These are phyloP conservation scores for Neonothopanus nambi DNA, from an alignment of 1,284 basidiomycete genomes.

Conservation along the genomic window DNA sequence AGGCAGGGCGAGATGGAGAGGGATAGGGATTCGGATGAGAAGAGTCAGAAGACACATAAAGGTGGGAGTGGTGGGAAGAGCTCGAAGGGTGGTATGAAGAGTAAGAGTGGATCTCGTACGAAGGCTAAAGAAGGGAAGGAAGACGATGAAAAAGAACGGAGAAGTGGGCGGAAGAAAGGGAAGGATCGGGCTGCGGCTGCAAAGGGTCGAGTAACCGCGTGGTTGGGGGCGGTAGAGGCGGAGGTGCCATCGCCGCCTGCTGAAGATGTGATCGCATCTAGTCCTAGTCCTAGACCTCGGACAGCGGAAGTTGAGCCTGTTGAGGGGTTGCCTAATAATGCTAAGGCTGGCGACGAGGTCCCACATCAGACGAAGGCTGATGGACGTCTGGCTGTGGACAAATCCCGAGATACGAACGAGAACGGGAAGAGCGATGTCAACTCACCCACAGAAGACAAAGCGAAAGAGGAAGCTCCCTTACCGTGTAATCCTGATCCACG, in stretches of 20 bases:
- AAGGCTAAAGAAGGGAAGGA: conserved; percentile 3
- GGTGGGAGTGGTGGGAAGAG: conserved; percentile 36
- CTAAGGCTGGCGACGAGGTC: background rate
- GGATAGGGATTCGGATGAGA: conserved; percentile 43
- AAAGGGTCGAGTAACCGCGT: conserved; percentile 73
- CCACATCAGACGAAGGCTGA: background rate
- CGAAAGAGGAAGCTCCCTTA: conserved; percentile 24
- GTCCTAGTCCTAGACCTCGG: conserved; percentile 19
- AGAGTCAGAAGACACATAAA: conserved; percentile 47
- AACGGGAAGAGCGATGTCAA: conserved; percentile 8
- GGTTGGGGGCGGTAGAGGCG: conserved; percentile 65
- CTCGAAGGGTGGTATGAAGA: conserved; percentile 25
- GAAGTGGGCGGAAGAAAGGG: conserved; percentile 31
- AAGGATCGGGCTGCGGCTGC: conserved; percentile 38
- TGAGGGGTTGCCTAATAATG: background rate
- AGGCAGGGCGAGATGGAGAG: conserved; percentile 22
- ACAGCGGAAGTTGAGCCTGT: background rate
- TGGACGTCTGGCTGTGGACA: background rate
- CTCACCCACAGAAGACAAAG: conserved; percentile 15
- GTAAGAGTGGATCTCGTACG: background rate
- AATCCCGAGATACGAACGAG: conserved; percentile 3
- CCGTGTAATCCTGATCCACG: conserved; percentile 59
- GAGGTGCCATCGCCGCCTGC: conserved; percentile 39
- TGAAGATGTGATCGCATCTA: conserved; percentile 28
- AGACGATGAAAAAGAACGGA: conserved; percentile 22